phyloP scores from a whole-genome alignment of 208 protist species.

The Entamoeba histolytica region DNA sequence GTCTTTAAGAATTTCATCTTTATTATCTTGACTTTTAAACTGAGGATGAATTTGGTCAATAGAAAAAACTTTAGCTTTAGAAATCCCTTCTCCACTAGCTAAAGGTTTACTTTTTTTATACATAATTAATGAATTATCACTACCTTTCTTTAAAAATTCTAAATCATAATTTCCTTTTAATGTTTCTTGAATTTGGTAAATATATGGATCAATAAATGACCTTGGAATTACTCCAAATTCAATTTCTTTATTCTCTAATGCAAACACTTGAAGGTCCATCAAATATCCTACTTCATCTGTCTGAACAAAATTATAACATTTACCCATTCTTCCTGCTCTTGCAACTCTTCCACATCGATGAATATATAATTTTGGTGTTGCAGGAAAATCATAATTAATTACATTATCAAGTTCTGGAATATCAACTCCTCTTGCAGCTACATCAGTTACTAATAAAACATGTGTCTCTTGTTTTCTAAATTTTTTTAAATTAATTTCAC shows the following conservation, averaged over 20 bases:
- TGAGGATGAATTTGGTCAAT: background rate
- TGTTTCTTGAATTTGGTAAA: background rate
- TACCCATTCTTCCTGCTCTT: constrained; percentile 58
- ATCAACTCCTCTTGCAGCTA: constrained; percentile 93
- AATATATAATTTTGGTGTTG: constrained; percentile 70
- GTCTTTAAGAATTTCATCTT: background rate
- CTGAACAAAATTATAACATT: background rate
- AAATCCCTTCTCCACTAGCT: background rate
- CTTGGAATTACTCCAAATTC: background rate
- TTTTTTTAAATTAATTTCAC: constrained; percentile 66
- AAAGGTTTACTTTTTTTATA: background rate
- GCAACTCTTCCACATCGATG: constrained; percentile 89
- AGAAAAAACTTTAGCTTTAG: background rate
- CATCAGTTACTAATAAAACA: constrained; percentile 90
- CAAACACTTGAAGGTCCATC: background rate
- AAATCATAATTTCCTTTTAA: background rate
- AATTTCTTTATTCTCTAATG: background rate
- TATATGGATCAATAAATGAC: background rate
- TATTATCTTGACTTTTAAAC: background rate
- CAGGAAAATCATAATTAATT: constrained; percentile 94
- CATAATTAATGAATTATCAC: background rate
- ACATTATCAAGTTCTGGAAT: constrained; percentile 91
- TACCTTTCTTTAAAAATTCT: background rate
- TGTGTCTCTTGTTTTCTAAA: constrained; percentile 47
- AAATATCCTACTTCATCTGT: background rate